Evolutionary conservation across 441 rosid species (phyloP).

Genomic region (Arabidopsis lyrata): DNA sequence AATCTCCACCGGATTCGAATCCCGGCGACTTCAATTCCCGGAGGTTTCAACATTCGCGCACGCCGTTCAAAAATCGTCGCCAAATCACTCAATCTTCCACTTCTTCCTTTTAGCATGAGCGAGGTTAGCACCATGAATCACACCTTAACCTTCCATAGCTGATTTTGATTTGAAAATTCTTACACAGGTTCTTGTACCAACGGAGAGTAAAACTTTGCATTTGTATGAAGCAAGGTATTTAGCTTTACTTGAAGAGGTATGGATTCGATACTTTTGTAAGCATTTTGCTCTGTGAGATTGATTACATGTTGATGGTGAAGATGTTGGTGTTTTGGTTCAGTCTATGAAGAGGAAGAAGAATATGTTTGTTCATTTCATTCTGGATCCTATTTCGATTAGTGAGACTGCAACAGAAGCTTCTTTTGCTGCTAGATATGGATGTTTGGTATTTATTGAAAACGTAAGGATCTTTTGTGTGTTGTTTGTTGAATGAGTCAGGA

Average conservation of each 20-base stretch:
- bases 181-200: conserved; percentile 71
- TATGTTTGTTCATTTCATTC: conserved; percentile 76
- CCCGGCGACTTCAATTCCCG: conserved; percentile 13
- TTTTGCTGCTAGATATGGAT: conserved; percentile 79
- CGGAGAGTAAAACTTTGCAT: conserved; percentile 76
- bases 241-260: conserved; percentile 74
- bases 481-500: background rate
- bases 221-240: conserved; percentile 76
- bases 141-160: background rate
- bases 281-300: background rate
- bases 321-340: conserved; percentile 44
- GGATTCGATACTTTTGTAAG: background rate
- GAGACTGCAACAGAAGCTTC: conserved; percentile 67
- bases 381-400: conserved; percentile 70
- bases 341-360: conserved; percentile 59
- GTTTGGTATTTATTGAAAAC: conserved; percentile 69
- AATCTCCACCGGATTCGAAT: conserved; percentile 19
- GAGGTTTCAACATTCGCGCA: conserved; percentile 6
- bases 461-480: conserved; percentile 50
- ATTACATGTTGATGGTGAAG: background rate
- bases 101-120: conserved; percentile 46
- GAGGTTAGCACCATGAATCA: conserved; percentile 18
- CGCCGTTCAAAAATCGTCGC: conserved; percentile 20
- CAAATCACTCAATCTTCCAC: conserved; percentile 41
- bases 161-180: background rate